A percentile compares a stretch with the other conserved stretches of the same genome.
Evolutionary conservation across 805 yeast species (phyloP).

Genomic region (Naumovozyma baii): DNA sequence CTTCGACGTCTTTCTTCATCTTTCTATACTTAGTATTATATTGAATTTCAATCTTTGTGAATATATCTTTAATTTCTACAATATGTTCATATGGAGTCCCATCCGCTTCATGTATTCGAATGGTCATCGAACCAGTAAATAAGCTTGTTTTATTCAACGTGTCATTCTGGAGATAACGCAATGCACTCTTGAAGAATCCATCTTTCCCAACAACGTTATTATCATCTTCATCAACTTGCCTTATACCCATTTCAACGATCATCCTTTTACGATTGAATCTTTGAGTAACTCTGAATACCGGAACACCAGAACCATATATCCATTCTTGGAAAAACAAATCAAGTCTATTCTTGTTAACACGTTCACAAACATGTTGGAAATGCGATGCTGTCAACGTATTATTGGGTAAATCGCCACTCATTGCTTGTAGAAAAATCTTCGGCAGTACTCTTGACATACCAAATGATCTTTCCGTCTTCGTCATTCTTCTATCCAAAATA

Average conservation of each 20-base stretch:
- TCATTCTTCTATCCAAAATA: conserved; percentile 84
- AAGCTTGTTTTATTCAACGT: conserved; percentile 27
- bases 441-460: conserved; percentile 89
- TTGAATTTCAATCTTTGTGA: conserved; percentile 83
- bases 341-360: conserved; percentile 77
- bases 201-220: conserved; percentile 19
- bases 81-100: conserved; percentile 98
- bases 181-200: conserved; percentile 24
- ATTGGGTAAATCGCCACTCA: conserved; percentile 84
- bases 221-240: conserved; percentile 76
- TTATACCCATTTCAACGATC: conserved; percentile 87
- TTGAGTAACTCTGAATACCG: conserved; percentile 80
- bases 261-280: conserved; percentile 87
- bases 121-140: conserved; percentile 92
- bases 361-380: conserved; percentile 89
- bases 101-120: conserved; percentile 93
- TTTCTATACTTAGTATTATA: conserved; percentile 90
- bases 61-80: conserved; percentile 76
- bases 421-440: conserved; percentile 81
- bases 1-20: conserved; percentile 40
- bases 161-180: conserved; percentile 17
- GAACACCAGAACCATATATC: conserved; percentile 85
- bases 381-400: conserved; percentile 73
- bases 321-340: conserved; percentile 85
- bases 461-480: conserved; percentile 88